Conservation (phyloP, 2,329 filamentous ascomycete genomes). For the Talaromyces islandicus region DNA sequence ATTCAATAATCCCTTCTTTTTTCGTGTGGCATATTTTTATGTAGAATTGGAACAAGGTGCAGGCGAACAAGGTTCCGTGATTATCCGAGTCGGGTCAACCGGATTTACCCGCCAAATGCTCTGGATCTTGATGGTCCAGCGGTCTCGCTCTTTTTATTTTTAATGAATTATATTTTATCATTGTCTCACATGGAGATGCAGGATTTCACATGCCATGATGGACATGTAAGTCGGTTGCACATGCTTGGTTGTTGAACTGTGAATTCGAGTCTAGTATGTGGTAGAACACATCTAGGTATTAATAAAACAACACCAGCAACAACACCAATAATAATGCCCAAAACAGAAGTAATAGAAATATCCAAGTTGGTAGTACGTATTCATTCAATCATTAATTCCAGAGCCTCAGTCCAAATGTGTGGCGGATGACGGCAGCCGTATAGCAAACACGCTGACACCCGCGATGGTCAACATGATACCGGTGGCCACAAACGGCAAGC, state of each 20-base stretch:
- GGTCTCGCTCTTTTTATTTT: background rate
- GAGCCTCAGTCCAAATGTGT: conserved; percentile 8
- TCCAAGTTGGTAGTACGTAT: too few species aligned
- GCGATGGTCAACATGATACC: conserved; percentile 10
- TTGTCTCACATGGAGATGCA: background rate
- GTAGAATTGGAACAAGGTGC: background rate
- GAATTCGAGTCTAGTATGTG: background rate
- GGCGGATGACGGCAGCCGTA: conserved; percentile 4
- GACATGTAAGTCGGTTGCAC: background rate
- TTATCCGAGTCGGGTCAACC: background rate
- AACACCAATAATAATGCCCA: background rate
- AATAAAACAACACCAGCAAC: background rate
- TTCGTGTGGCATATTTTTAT: background rate
- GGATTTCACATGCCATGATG: background rate
- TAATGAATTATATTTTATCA: background rate
- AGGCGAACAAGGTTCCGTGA: background rate
- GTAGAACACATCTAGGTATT: background rate
- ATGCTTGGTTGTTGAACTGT: background rate
- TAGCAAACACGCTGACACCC: conserved; percentile 5
- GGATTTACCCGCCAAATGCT: background rate
- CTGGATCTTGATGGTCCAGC: background rate
- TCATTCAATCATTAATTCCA: background rate
- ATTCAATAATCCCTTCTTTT: background rate
- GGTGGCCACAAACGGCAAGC: conserved; percentile 10
- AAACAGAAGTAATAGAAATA: background rate